Conservation (phyloP, 164 flowering plant species). For the Umbilicus rupestris region DNA sequence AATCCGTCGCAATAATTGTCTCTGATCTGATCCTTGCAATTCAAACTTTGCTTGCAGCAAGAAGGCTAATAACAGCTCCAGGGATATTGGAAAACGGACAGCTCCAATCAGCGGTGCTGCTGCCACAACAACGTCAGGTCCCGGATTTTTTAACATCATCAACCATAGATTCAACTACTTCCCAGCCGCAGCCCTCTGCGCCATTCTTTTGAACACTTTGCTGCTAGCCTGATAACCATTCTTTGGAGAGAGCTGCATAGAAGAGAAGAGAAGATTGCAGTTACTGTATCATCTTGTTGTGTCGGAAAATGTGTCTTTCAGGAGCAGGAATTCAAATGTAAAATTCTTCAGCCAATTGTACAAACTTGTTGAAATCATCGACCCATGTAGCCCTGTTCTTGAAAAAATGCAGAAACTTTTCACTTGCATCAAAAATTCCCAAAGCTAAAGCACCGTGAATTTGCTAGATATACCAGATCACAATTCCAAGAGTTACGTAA, state of each 20-base stretch:
- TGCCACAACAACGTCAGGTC: background rate
- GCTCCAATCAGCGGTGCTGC: background rate
- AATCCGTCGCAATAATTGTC: no score
- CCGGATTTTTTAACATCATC: no score
- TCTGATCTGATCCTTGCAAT: background rate
- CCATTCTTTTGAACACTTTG: background rate
- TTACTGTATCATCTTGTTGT: no score
- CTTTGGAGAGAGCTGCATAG: no score
- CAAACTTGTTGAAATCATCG: background rate
- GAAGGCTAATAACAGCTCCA: background rate
- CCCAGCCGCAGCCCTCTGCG: background rate
- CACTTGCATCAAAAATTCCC: no score
- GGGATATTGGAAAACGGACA: background rate
- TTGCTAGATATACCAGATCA: background rate
- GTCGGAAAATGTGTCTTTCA: no score
- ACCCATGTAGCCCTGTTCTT: background rate
- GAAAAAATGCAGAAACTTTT: no score
- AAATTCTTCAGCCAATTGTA: background rate
- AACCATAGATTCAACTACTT: background rate
- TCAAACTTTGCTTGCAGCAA: background rate
- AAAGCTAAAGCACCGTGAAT: no score
- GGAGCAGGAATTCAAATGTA: no score
- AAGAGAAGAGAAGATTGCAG: no score
- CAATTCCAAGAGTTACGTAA: background rate
- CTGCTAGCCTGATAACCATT: constrained; percentile 2